Base-by-base conservation (phyloP, 2,329 filamentous ascomycete genomes). In the Ilyonectria sp. region DNA sequence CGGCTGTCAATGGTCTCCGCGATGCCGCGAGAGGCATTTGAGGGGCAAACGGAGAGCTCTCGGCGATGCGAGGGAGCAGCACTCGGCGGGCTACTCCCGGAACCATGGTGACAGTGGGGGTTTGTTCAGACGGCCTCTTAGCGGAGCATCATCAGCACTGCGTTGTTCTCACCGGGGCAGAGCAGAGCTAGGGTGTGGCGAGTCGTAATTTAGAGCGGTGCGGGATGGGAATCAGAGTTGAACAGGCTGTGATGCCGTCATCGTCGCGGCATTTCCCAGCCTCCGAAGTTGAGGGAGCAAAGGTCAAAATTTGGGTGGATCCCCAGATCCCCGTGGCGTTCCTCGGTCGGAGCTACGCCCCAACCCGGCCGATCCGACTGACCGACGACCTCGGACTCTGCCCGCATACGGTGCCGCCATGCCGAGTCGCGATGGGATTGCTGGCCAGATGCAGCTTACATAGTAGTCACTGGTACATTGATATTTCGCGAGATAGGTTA, bases 31-130 rank as follows among this genome's bases (percentile, higher is more conserved):
- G 59, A 63, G 71, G 65, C 61, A 70, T 66, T 64, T 76, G 74
- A 52, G 73, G 70, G 79, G 65, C 26, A 19, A 68, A 54, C 31
- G 67, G 47, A 37, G 69, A 76, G 77, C 75, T 74, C 70, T 80
- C 79, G 72, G 79, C 80, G 77, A 83, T 80, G 75, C 81, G 82
- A 69, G 85, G 84, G 80, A 85, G 81, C 81, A 86, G 81, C 79
- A 81, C 81, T 76, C 83, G 83, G 74, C 84, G 85, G 75, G 85
- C 80, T 76, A 82, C 81, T 79, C 83, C 84, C 80, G 83, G 82
- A 78, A 82, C 82, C 85, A 87, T 87, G 73, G 74, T 82, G 76
- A 76, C 73, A 68, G 74, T 68, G 68, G 74, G 69, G 69, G 70
- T 71, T 68, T 67, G 71, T 67, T 74, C 31, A 72, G 56, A 73